These are phyloP conservation scores for Citrus medica DNA, from an alignment of 345 rosid species.

Conservation along the genomic window DNA sequence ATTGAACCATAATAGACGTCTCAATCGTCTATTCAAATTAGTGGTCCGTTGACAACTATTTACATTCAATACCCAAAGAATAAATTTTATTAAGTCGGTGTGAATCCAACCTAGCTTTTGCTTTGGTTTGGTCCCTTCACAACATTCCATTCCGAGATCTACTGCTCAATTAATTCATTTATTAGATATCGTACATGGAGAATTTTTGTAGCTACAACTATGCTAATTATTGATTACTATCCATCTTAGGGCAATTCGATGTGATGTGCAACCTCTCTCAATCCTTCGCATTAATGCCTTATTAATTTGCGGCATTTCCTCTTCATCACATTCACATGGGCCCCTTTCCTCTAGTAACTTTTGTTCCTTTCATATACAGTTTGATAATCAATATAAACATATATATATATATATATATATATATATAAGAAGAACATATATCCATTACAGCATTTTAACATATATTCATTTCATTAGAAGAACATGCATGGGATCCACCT, in stretches of 20 bases:
- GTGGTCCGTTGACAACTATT: conserved; percentile 23
- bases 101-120: not conserved
- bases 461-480: not conserved
- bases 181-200: not conserved
- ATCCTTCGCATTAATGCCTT: not conserved
- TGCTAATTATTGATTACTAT: not conserved
- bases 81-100: not conserved
- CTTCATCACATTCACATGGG: conserved; percentile 9
- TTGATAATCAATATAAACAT: not conserved
- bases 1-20: not conserved
- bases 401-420: not conserved
- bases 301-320: not conserved
- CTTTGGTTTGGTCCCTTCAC: conserved; percentile 20
- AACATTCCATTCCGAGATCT: conserved; percentile 21
- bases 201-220: not conserved
- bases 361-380: not conserved
- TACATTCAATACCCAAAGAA: conserved; percentile 6
- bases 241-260: conserved; percentile 6
- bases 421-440: not conserved
- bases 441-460: no score
- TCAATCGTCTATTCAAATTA: not conserved
- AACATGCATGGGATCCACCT: conserved; percentile 32
- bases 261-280: conserved; percentile 12
- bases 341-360: not conserved
- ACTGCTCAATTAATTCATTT: not conserved